Base-by-base conservation (phyloP, 345 rosid genomes). In the Euphorbia tirucalli region DNA sequence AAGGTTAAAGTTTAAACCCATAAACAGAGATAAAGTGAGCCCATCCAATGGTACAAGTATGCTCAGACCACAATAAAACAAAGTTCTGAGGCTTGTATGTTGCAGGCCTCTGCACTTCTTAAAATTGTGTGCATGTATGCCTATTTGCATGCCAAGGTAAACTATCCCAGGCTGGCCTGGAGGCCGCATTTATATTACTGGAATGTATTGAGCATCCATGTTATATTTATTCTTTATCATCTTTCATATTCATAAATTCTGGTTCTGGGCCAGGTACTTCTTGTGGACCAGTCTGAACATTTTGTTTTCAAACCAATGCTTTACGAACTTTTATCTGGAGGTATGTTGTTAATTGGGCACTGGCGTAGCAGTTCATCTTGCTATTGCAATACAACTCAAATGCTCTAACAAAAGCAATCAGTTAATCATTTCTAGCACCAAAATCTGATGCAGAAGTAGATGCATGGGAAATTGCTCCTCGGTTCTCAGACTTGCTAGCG, bases 221-320 rank as follows among this genome's bases (percentile, higher is more conserved):
- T n/a, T 49, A 49, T 49, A 15, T 15, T 49, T 55, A 27, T 27
- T 65, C 41, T 11, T 19, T 55, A 11, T 27, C 15, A 31, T 15
- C 52, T 54, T 71, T 68, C 25, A 22, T 28, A 60, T 66, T 65
- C 21, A 27, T 57, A 30, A 3, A 35, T 58, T 76, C 0, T 71
- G 74, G 58, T 21, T 71, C 30, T 68, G 74, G 44, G 69, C 50
- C 85, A 94, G 98, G 90, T 94, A 75, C 89, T 90, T 79, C 92
- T 94, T 77, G 90, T 94, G 72, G 97, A 94, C 70, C 97, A 89
- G 73, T 92, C 97, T 52, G 95, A 89, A 56, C 97, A 87, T 48
- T 94, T 94, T 86, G 95, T 92, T 76, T 94, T 94, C 83, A 94
- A 94, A 78, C 98, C 98, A 11, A 84, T 94, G 98, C 80, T 92